Base-by-base conservation (phyloP, 202 grass and related monocot genomes). In the Schoenoplectus tabernaemontani region DNA sequence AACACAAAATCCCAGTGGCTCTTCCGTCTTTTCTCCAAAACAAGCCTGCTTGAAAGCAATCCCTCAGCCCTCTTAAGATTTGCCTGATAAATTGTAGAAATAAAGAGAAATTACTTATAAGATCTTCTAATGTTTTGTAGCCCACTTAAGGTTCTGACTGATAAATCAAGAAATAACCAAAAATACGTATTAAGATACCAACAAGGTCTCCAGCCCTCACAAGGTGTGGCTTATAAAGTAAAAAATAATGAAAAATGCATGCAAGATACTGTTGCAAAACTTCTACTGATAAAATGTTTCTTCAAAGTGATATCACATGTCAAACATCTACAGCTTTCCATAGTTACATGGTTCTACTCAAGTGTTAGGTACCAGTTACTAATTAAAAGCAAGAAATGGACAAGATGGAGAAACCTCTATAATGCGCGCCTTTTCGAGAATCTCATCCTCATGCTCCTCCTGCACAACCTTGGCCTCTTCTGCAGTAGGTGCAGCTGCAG, bases 1-100 rank as follows among this genome's bases (percentile, higher is more conserved):
- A 99, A 76, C 64, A 99, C 90, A 89, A 99, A 99, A 77, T 99
- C 96, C 96, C 92, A 96, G 73, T 96, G 92, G 79, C 88, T 85
- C 85, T 91, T 99, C 20, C 59, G 85, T 78, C 85, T 91, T 82
- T 93, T 96, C 82, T 99, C 92, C 78, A 86, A 82, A 81, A 64
- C 67, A 86, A 86, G 67, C 85, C 88, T 91, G 64, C 90, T 87
- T 47, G 80, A 33, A 85, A 85, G 85, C 57, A 73, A 75, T 43
- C 95, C 92, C 73, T 85, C 71, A 80, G 96, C 88, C 66, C 77
- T 88, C 79, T 85, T 99, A 82, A 89, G 78, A 23, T 95, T 93
- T 60, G 78, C 85, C 96, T 98, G 80, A 70, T 58, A 87, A 87
- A 50, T 38, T 58, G 58, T 82, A 24, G 34, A 32, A 51, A 38